These are phyloP conservation scores for Glycine tomentella DNA, from an alignment of 306 rosid genomes.

Conservation along the genomic window DNA sequence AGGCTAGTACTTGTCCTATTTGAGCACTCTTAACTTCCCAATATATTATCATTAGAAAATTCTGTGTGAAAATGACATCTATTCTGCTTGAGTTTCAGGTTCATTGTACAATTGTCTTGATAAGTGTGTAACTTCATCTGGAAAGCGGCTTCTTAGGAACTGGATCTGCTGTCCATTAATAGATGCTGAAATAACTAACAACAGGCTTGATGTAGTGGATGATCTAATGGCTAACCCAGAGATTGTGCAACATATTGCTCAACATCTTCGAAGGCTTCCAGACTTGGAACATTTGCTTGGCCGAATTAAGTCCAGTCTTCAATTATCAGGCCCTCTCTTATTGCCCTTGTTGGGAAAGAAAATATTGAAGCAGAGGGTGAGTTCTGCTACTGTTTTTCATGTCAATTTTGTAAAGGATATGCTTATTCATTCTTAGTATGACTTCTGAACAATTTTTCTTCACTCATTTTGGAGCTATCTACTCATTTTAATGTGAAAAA, in stretches of 20 bases:
- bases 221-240: slow-evolving; percentile 64
- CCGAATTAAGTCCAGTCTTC: slow-evolving; percentile 73
- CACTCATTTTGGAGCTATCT: neutral
- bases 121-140: slow-evolving; percentile 83
- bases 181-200: slow-evolving; percentile 72
- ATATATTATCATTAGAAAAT: slow-evolving; percentile 41
- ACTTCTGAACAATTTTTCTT: slow-evolving; percentile 9
- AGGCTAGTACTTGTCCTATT: slow-evolving; percentile 64
- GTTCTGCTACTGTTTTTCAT: slow-evolving; percentile 45
- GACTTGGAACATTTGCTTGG: slow-evolving; percentile 91
- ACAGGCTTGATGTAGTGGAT: slow-evolving; percentile 85
- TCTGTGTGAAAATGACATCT: slow-evolving; percentile 29
- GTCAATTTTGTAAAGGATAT: slow-evolving; percentile 19
- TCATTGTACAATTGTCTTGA: slow-evolving; percentile 85
- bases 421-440: slow-evolving; percentile 12
- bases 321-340: slow-evolving; percentile 70
- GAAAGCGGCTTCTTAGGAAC: slow-evolving; percentile 84
- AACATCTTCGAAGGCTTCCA: slow-evolving; percentile 78
- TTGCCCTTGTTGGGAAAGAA: slow-evolving; percentile 75
- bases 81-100: slow-evolving; percentile 62
- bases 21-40: slow-evolving; percentile 31
- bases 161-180: slow-evolving; percentile 94
- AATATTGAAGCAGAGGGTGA: slow-evolving; percentile 84
- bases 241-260: slow-evolving; percentile 64
- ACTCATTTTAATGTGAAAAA: slow-evolving; percentile 31